Evolutionary conservation across 306 rosid genomes (phyloP).

Genomic region (Rosa rugosa): DNA sequence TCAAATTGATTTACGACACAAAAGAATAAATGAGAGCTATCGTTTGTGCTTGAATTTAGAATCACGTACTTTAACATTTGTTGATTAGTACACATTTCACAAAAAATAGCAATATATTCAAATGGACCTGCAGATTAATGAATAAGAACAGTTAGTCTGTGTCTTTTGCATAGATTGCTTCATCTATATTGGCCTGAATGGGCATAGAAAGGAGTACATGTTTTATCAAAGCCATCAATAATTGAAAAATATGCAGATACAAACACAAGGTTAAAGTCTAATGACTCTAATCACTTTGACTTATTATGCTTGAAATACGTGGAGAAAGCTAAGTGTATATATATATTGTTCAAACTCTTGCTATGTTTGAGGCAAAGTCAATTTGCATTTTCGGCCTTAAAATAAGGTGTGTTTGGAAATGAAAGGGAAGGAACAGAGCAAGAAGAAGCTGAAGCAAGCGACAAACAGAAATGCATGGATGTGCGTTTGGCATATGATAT

Average conservation of each 20-base stretch:
- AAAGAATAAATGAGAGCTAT: background rate
- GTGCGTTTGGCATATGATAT: conserved; percentile 40
- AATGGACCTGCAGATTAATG: too few species aligned
- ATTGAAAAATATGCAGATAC: background rate
- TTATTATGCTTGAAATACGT: background rate
- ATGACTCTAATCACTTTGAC: background rate
- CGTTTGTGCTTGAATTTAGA: background rate
- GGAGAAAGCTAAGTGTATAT: background rate
- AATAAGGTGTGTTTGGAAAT: background rate
- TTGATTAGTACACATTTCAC: background rate
- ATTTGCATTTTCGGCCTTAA: background rate
- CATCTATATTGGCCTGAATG: too few species aligned
- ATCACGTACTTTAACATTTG: background rate
- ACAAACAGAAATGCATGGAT: conserved; percentile 38
- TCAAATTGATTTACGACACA: background rate
- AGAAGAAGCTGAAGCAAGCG: conserved; percentile 39
- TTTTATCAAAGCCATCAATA: background rate
- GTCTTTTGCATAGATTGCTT: too few species aligned
- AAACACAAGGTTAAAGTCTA: background rate
- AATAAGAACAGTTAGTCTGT: too few species aligned
- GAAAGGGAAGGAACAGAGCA: conserved; percentile 23
- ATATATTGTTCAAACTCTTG: background rate
- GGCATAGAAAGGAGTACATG: too few species aligned
- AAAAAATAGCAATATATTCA: background rate
- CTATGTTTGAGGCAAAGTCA: background rate